A percentile compares a stretch with the other conserved stretches of the same genome.
Conservation (phyloP, 768 basidiomycete species). For the Symmetrospora coprosmae region DNA sequence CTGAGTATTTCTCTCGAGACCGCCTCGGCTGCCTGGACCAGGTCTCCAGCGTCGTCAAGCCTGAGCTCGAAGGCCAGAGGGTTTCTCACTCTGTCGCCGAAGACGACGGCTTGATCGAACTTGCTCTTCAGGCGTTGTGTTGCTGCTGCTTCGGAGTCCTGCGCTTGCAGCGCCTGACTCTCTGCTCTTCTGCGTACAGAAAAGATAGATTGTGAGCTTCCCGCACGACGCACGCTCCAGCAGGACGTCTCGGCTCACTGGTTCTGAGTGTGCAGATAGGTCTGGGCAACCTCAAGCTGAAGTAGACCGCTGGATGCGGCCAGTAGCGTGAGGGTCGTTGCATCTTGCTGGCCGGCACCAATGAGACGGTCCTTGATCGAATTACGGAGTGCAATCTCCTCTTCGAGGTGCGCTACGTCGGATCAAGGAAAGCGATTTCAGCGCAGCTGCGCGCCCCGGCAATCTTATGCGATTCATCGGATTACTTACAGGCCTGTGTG, state of each 20-base stretch:
- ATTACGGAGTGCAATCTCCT: slow-evolving; percentile 37
- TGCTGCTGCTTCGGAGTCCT: slow-evolving; percentile 21
- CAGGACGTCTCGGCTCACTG: no score
- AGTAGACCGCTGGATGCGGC: slow-evolving; percentile 18
- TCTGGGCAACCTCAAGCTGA: neutral
- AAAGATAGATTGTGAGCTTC: no score
- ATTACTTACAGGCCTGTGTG: slow-evolving; percentile 20
- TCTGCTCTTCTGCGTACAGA: no score
- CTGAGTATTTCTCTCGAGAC: slow-evolving; percentile 42
- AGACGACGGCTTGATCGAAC: slow-evolving; percentile 41
- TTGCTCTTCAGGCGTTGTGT: slow-evolving; percentile 37
- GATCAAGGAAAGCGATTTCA: neutral
- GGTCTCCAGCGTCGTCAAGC: slow-evolving; percentile 33
- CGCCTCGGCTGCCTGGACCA: slow-evolving; percentile 35
- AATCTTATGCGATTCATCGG: neutral
- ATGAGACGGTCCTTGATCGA: slow-evolving; percentile 37
- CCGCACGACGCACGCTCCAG: no score
- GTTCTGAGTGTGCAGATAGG: no score
- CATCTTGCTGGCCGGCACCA: slow-evolving; percentile 26
- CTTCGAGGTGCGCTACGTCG: slow-evolving; percentile 32
- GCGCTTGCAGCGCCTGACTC: no score
- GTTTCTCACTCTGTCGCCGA: slow-evolving; percentile 37
- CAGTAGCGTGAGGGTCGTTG: neutral
- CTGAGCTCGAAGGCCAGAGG: slow-evolving; percentile 37
- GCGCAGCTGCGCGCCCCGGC: neutral